These are phyloP conservation scores for Akanthomyces lecanii DNA, from an alignment of 2,329 filamentous ascomycete genomes.

Conservation along the genomic window DNA sequence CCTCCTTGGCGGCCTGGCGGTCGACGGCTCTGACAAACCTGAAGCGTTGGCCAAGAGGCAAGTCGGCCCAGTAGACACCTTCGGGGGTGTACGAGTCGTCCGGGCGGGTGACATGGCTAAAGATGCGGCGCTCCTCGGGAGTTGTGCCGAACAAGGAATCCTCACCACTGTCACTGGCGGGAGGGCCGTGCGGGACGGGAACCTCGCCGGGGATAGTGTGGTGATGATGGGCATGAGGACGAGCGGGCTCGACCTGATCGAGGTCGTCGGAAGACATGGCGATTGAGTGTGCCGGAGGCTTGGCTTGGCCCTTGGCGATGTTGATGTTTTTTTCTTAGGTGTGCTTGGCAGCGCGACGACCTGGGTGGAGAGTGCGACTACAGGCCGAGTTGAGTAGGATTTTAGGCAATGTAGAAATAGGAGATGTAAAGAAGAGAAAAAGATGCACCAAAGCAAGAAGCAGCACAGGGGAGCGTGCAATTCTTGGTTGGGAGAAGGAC, in stretches of 20 bases:
- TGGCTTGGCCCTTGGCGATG: constrained; percentile 2
- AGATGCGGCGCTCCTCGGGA: constrained; percentile 56
- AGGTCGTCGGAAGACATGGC: constrained; percentile 1
- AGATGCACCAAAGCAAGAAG: background rate
- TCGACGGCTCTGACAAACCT: constrained; percentile 75
- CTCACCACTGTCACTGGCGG: constrained; percentile 45
- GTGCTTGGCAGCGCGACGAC: background rate
- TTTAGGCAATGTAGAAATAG: background rate
- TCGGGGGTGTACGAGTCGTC: constrained; percentile 81
- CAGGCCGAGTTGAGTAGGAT: background rate
- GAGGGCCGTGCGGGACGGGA: constrained; percentile 49
- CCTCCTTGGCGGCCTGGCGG: constrained; percentile 61
- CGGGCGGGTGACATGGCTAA: constrained; percentile 76
- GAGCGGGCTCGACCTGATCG: constrained; percentile 10
- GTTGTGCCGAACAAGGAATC: constrained; percentile 40
- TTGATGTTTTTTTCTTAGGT: background rate
- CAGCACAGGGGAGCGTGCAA: background rate
- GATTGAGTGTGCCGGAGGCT: background rate
- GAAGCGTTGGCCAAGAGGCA: constrained; percentile 65
- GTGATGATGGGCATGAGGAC: constrained; percentile 32
- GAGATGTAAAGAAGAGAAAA: background rate
- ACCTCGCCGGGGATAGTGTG: constrained; percentile 45
- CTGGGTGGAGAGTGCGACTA: background rate
- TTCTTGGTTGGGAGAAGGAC: background rate
- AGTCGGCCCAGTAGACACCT: constrained; percentile 90